phyloP scores from a whole-genome alignment of 2,329 filamentous ascomycete species.

The Fonsecaea multimorphosa region DNA sequence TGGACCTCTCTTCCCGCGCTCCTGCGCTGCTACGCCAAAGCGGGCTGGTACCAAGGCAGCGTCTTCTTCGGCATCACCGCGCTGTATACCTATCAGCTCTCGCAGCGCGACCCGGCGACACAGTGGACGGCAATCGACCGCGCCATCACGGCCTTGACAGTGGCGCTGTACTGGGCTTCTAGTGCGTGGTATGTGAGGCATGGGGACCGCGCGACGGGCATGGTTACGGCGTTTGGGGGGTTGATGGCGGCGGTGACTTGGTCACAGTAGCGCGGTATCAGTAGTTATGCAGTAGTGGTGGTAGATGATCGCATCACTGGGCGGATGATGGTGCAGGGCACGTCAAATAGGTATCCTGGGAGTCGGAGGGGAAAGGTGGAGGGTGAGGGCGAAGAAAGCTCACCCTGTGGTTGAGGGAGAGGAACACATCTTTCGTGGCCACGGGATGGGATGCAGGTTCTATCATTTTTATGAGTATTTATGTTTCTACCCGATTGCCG shows the following conservation, averaged over 20 bases:
- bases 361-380: too few relatives aligned
- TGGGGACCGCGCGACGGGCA: conserved; percentile 36
- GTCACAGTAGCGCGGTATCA: too few relatives aligned
- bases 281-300: too few relatives aligned
- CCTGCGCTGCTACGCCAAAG: conserved; percentile 27
- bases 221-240: conserved; percentile 35
- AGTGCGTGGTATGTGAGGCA: conserved; percentile 41
- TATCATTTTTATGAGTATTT: too few relatives aligned
- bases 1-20: conserved; percentile 25
- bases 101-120: conserved; percentile 19
- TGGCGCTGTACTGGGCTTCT: conserved; percentile 38
- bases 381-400: too few relatives aligned
- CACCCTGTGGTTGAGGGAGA: too few relatives aligned
- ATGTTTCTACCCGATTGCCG: too few relatives aligned
- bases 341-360: too few relatives aligned
- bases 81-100: conserved; percentile 30
- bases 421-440: too few relatives aligned
- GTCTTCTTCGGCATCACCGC: conserved; percentile 29
- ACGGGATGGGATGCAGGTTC: too few relatives aligned
- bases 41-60: conserved; percentile 31
- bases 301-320: too few relatives aligned
- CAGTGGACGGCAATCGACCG: conserved; percentile 33
- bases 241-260: conserved; percentile 36
- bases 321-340: too few relatives aligned
- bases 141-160: conserved; percentile 36